Evolutionary conservation across 331 rosid genomes (phyloP).

Genomic region (Ulmus americana): DNA sequence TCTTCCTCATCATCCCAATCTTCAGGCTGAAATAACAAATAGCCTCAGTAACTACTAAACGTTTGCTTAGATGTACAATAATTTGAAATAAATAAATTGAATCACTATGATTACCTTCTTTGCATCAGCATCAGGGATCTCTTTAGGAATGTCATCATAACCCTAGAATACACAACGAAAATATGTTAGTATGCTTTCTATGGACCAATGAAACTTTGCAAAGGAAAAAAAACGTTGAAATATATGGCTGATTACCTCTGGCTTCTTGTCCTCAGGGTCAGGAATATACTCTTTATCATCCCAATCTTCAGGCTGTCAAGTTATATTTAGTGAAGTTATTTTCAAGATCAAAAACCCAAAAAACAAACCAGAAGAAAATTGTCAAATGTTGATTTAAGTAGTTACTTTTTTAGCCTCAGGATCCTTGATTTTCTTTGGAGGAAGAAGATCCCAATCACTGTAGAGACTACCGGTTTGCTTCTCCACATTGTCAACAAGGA

Average conservation of each 20-base stretch:
- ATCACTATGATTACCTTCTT: conserved; percentile 54
- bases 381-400: background rate
- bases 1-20: conserved; percentile 99
- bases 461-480: conserved; percentile 92
- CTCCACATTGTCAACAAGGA: conserved; percentile 83
- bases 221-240: background rate
- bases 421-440: conserved; percentile 84
- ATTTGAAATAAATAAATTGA: background rate
- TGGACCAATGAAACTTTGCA: background rate
- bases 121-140: conserved; percentile 81
- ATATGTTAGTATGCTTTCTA: conserved; percentile 6
- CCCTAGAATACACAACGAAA: conserved; percentile 48
- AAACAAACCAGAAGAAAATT: background rate
- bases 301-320: conserved; percentile 96
- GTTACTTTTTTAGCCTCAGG: conserved; percentile 85
- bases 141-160: conserved; percentile 82
- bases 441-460: conserved; percentile 85
- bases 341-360: conserved; percentile 18
- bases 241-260: conserved; percentile 52
- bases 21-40: conserved; percentile 61
- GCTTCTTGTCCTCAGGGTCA: conserved; percentile 92
- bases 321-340: conserved; percentile 8
- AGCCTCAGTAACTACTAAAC: conserved; percentile 9
- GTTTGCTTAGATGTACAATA: background rate
- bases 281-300: conserved; percentile 90